phyloP scores from a whole-genome alignment of 202 grass and related monocot genomes.

The Schoenoplectus triqueter region DNA sequence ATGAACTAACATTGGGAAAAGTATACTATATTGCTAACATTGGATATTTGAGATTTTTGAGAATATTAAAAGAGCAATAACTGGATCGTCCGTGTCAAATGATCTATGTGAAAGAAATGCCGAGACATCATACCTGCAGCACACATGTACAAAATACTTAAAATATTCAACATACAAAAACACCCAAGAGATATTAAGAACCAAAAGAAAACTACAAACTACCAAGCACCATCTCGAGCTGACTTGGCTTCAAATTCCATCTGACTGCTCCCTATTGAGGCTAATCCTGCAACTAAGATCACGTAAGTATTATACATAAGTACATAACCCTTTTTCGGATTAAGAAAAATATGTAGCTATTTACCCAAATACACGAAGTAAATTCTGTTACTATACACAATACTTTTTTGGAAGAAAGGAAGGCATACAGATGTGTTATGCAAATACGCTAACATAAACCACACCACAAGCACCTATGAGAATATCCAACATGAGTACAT shows the following conservation, averaged over 20 bases:
- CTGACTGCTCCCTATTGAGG: conserved; percentile 44
- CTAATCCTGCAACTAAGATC: conserved; percentile 24
- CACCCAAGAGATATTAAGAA: conserved; percentile 26
- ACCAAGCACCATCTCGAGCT: conserved; percentile 97
- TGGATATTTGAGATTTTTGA: conserved; percentile 6
- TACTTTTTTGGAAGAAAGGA: background rate
- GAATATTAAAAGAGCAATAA: conserved; percentile 39
- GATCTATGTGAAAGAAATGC: conserved; percentile 83
- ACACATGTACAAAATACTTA: conserved; percentile 39
- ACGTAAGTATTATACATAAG: background rate
- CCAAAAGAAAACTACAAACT: conserved; percentile 32
- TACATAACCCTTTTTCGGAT: background rate
- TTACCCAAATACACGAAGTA: background rate
- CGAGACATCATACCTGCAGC: conserved; percentile 93
- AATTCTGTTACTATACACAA: background rate
- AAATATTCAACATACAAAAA: conserved; percentile 43
- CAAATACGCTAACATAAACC: background rate
- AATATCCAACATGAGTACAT: background rate
- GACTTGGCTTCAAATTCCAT: conserved; percentile 99
- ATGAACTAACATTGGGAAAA: background rate
- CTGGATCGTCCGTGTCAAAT: conserved; percentile 81
- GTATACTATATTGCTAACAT: conserved; percentile 20
- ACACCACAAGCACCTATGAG: background rate
- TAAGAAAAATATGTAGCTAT: background rate
- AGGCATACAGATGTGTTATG: background rate